Base-by-base conservation (phyloP, 495 filamentous ascomycete species). In the Podospora appendiculata region DNA sequence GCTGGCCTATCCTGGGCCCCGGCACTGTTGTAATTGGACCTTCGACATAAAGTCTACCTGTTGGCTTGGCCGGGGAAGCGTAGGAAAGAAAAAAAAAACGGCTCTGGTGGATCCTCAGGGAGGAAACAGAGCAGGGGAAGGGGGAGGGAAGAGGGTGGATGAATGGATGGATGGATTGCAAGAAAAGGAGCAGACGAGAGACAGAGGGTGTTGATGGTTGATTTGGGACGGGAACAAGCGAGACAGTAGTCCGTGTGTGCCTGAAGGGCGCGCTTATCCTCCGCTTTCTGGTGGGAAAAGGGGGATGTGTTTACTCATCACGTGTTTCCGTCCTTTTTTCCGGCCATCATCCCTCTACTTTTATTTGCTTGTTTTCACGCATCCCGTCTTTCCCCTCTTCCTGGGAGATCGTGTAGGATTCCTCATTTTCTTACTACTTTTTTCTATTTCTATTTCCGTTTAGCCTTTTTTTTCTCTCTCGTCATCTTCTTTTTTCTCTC, bases 1-100 rank as follows among this genome's bases (percentile, higher is more conserved):
- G 54, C 11, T 62, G 59, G 59, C 59, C 56, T 14, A 38, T 58
- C 13, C 41, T 62, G 36, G 58, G 55, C 14, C 58, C 48, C 45
- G 60, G 57, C 14, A 49, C 46, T 40, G 53, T 61, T 13, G 53
- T 51, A 25, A 36, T 61, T 12, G 45, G 44, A 7, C 45, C 53
- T 49, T 60, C 59, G 45, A 33, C 59, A 14, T 57, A 73, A 45
- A 32, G 67, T 2, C 8, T 17, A 3, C 38, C 14, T 2, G 41
- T 13, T 10, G 9, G 41, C 2, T 25, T 25, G 25, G 25, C 5
- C 5, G 25, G 25, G 25, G 25, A 25, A 25, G 25, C 25, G 25
- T 25, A 5, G 25, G 25, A 2, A 25, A 5, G 25, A 25, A 25
- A 5, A 25, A 25, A 25, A 25, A 25, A 25, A 25, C 2, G 25